These are phyloP conservation scores for Candida odintsovae DNA, from an alignment of 805 yeast species.

Conservation along the genomic window DNA sequence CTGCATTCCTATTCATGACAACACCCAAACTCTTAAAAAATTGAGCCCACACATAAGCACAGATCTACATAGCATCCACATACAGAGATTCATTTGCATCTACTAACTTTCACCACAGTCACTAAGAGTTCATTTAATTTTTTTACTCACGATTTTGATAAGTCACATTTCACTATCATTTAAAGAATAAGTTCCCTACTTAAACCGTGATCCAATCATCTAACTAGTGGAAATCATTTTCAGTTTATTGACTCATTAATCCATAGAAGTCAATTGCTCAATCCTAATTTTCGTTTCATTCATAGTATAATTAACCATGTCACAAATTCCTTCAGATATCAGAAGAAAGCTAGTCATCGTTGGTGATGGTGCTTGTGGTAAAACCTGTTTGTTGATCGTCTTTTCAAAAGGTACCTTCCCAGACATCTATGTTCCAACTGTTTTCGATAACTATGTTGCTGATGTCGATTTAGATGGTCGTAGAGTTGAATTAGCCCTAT, in stretches of 20 bases:
- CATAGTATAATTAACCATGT: conserved; percentile 15
- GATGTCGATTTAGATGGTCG: conserved; percentile 91
- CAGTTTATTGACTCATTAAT: neutral
- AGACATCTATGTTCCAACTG: conserved; percentile 92
- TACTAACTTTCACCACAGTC: neutral
- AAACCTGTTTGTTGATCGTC: conserved; percentile 83
- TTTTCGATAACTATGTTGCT: conserved; percentile 95
- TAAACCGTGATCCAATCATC: neutral
- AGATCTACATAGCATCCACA: neutral
- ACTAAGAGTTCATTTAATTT: neutral
- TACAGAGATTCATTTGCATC: neutral
- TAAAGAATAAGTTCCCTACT: neutral
- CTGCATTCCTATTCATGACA: neutral
- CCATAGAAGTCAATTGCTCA: neutral
- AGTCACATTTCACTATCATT: neutral
- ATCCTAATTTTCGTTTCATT: neutral
- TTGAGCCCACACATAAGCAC: neutral
- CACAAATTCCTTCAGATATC: conserved; percentile 26
- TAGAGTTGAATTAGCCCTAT: conserved; percentile 86
- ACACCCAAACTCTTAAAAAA: neutral
- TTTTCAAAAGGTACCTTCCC: conserved; percentile 89
- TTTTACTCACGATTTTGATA: neutral
- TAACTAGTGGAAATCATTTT: neutral
- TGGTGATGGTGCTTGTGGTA: conserved; percentile 98
- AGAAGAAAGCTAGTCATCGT: conserved; percentile 87